Evolutionary conservation across 1,284 basidiomycete species (phyloP).

Genomic region (Ustilago shanxiensis): DNA sequence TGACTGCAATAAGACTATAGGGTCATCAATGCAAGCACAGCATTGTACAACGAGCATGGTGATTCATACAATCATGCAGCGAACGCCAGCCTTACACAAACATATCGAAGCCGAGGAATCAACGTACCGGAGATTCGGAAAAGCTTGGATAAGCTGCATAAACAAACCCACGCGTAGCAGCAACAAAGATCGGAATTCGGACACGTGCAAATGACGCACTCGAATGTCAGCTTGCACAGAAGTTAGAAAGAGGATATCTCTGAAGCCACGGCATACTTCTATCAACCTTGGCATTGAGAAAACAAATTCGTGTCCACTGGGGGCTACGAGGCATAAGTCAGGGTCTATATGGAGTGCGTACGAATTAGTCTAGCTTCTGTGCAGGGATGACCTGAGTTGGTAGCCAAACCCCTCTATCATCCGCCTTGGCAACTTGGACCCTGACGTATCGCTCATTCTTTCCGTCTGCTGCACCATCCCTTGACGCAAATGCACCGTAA

Average conservation of each 20-base stretch:
- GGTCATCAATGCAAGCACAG: not conserved
- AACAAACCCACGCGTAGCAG: not conserved
- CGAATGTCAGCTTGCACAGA: not conserved
- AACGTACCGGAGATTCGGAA: not conserved
- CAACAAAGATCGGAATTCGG: constrained; percentile 23
- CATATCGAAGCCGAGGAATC: not conserved
- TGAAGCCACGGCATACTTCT: too few relatives aligned
- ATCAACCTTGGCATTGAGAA: not conserved
- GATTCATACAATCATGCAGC: not conserved
- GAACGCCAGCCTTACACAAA: not conserved
- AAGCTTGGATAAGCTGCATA: constrained; percentile 38
- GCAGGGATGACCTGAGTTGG: constrained; percentile 39
- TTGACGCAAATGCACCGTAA: constrained; percentile 40
- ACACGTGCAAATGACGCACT: constrained; percentile 17
- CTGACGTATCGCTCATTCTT: constrained; percentile 41
- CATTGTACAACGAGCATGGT: not conserved
- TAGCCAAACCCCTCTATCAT: constrained; percentile 41
- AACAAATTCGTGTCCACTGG: too few relatives aligned
- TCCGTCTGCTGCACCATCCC: constrained; percentile 28
- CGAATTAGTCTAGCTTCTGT: constrained; percentile 11
- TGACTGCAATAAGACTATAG: not conserved
- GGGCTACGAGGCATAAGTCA: not conserved
- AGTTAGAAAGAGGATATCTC: too few relatives aligned
- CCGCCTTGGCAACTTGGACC: constrained; percentile 39
- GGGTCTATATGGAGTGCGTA: not conserved